Conservation (phyloP, 176 grass and related monocot genomes). For the sorghum (Sorghum bicolor) region DNA sequence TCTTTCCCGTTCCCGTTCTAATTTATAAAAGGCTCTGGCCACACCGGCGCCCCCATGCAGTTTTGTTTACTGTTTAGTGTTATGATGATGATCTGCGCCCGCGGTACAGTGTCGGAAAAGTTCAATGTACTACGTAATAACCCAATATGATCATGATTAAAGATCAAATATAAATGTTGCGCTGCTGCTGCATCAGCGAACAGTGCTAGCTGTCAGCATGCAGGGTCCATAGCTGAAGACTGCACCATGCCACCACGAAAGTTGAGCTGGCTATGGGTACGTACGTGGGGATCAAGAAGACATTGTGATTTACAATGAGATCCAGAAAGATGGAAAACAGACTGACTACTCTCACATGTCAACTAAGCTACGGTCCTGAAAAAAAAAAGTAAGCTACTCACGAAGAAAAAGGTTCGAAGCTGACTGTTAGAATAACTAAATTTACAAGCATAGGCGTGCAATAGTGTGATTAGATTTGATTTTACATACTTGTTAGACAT, state of each 20-base stretch:
- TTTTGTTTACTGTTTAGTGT: too few species aligned
- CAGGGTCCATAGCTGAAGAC: neutral
- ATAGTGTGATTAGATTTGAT: too few species aligned
- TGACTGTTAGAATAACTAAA: too few species aligned
- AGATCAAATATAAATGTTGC: conserved; percentile 12
- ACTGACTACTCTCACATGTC: too few species aligned
- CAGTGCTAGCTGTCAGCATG: neutral
- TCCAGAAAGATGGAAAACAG: neutral
- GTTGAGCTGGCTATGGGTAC: neutral
- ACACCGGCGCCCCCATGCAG: too few species aligned
- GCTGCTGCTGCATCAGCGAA: neutral
- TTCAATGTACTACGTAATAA: neutral
- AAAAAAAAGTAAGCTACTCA: too few species aligned
- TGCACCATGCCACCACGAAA: neutral
- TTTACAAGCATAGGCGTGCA: too few species aligned
- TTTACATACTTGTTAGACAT: too few species aligned
- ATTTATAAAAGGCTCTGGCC: too few species aligned
- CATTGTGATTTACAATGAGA: neutral
- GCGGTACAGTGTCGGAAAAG: conserved; percentile 1
- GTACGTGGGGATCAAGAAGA: neutral
- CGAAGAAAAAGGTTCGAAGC: too few species aligned
- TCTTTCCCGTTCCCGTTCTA: too few species aligned
- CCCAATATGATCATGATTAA: neutral
- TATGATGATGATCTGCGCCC: neutral
- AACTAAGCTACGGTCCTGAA: too few species aligned